phyloP scores from a whole-genome alignment of 1,284 basidiomycete genomes.

The Cryptococcus jaspeensis region DNA sequence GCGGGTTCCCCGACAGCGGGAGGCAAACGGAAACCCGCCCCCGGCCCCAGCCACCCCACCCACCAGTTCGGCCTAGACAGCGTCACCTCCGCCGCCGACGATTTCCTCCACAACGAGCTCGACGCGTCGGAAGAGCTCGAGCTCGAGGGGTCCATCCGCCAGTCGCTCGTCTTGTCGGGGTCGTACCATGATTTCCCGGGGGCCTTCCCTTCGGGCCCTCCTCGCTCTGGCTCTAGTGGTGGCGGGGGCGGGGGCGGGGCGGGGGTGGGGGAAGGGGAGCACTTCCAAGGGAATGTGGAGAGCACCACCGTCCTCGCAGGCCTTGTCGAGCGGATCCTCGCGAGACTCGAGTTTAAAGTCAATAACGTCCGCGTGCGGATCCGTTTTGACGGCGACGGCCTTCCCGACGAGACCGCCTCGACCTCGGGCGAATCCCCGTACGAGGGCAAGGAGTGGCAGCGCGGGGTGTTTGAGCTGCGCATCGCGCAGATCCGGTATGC shows the following conservation, averaged over 20 bases:
- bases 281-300: slow-evolving; percentile 26
- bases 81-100: slow-evolving; percentile 74
- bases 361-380: slow-evolving; percentile 61
- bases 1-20: slow-evolving; percentile 48
- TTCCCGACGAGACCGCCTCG: too few relatives aligned
- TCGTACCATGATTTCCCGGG: slow-evolving; percentile 45
- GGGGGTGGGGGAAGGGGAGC: too few relatives aligned
- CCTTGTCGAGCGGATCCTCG: slow-evolving; percentile 76
- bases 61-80: slow-evolving; percentile 65
- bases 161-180: slow-evolving; percentile 37
- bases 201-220: slow-evolving; percentile 31
- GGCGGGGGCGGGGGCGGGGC: slow-evolving; percentile 1
- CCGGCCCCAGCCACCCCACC: slow-evolving; percentile 1
- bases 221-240: background rate
- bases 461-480: slow-evolving; percentile 40
- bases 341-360: slow-evolving; percentile 76
- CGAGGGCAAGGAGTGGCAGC: slow-evolving; percentile 15
- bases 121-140: slow-evolving; percentile 67
- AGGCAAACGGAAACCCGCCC: slow-evolving; percentile 23
- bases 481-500: slow-evolving; percentile 44
- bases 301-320: slow-evolving; percentile 77
- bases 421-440: too few relatives aligned
- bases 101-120: slow-evolving; percentile 79
- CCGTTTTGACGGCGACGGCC: slow-evolving; percentile 32
- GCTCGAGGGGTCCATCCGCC: slow-evolving; percentile 65